These are phyloP conservation scores for Ricinus communis DNA, from an alignment of 345 rosid genomes.

Conservation along the genomic window DNA sequence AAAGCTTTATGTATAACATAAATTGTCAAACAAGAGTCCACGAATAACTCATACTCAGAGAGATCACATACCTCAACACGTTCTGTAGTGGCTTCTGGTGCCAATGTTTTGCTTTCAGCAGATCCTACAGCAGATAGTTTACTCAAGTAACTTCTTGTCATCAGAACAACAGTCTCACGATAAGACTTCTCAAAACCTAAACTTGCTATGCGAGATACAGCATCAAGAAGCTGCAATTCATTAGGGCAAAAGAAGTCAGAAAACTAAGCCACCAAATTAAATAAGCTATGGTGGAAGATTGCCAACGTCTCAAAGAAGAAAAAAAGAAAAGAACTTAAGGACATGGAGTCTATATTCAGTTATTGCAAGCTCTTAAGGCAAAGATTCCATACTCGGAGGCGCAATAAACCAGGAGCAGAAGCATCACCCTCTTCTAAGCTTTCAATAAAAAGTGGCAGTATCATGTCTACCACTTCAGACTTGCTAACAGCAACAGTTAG, in stretches of 20 bases:
- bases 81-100: constrained; percentile 84
- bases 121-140: constrained; percentile 77
- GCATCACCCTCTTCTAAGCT: constrained; percentile 99
- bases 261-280: constrained; percentile 25
- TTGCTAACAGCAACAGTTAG: constrained; percentile 83
- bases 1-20: constrained; percentile 9
- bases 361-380: constrained; percentile 32
- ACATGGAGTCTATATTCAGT: constrained; percentile 12
- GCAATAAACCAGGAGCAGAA: constrained; percentile 78
- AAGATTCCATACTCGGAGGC: constrained; percentile 74
- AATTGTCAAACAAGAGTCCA: constrained; percentile 18
- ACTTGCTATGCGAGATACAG: constrained; percentile 93
- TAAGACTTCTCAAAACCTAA: constrained; percentile 98
- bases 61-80: constrained; percentile 74
- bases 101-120: constrained; percentile 83
- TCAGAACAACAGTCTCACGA: constrained; percentile 92
- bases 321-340: no score
- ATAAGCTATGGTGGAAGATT: constrained; percentile 15
- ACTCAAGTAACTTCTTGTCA: constrained; percentile 92
- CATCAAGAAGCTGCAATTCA: constrained; percentile 89
- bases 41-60: constrained; percentile 8
- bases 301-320: no score
- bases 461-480: constrained; percentile 97
- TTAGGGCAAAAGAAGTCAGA: constrained; percentile 25
- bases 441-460: constrained; percentile 94